phyloP scores from a whole-genome alignment of 768 basidiomycete genomes.

The Pisolithus orientalis region DNA sequence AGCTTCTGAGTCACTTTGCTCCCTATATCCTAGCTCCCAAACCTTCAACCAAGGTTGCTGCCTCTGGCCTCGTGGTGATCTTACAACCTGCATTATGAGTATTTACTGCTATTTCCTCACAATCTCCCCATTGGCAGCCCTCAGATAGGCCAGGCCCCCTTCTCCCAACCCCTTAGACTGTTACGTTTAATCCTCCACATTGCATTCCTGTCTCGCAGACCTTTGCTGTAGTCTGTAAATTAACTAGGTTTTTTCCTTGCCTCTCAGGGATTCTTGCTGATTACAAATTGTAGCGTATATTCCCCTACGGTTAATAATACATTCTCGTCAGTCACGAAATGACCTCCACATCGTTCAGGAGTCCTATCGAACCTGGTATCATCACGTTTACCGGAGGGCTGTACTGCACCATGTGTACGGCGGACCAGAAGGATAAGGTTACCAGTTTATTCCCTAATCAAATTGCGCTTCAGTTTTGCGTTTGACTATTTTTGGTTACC shows the following conservation, averaged over 20 bases:
- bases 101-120: conserved; percentile 23
- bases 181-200: conserved; percentile 24
- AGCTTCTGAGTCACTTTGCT: conserved; percentile 25
- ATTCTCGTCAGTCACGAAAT: conserved; percentile 3
- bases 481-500: too few relatives aligned
- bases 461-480: too few relatives aligned
- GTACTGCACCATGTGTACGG: too few relatives aligned
- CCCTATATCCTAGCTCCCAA: conserved; percentile 25
- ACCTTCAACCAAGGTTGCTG: conserved; percentile 12
- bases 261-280: conserved; percentile 17
- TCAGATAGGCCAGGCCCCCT: conserved; percentile 8
- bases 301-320: conserved; percentile 34
- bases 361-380: too few relatives aligned
- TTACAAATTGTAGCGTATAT: conserved; percentile 27
- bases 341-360: background rate
- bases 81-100: conserved; percentile 31
- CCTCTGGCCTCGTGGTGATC: conserved; percentile 23
- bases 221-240: conserved; percentile 30
- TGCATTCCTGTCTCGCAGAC: conserved; percentile 16
- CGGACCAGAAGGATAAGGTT: too few relatives aligned
- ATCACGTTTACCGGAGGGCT: too few relatives aligned
- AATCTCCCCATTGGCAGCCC: conserved; percentile 7
- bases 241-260: conserved; percentile 16
- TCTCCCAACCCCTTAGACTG: conserved; percentile 22
- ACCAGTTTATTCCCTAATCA: too few relatives aligned